phyloP scores from a whole-genome alignment of 805 yeast species.

The Kuraishia piskuri region DNA sequence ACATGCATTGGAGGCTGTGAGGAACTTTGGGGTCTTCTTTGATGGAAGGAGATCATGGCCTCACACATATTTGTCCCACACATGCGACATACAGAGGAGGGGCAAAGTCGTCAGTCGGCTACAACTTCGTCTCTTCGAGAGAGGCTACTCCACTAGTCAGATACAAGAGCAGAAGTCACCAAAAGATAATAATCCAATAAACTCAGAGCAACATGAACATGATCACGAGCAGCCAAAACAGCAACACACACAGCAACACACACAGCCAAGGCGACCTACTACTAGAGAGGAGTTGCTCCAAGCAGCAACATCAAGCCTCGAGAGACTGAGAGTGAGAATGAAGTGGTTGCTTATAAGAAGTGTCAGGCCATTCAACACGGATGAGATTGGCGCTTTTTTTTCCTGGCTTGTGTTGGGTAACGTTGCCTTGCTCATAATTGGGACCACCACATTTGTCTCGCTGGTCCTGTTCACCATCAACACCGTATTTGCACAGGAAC shows the following conservation, averaged over 20 bases:
- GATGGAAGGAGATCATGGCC: too few species aligned
- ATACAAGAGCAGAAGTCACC: background rate
- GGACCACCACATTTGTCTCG: conserved; percentile 90
- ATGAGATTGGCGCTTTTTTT: conserved; percentile 82
- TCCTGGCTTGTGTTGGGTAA: conserved; percentile 92
- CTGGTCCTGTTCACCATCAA: conserved; percentile 67
- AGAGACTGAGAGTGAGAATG: conserved; percentile 22
- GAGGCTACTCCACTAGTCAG: background rate
- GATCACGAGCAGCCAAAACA: background rate
- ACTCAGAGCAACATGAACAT: background rate
- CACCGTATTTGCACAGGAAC: conserved; percentile 83
- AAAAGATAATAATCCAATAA: background rate
- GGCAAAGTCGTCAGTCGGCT: background rate
- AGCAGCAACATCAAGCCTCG: conserved; percentile 6
- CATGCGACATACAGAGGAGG: background rate
- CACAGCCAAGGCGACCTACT: background rate
- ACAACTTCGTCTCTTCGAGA: background rate
- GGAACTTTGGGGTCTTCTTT: too few species aligned
- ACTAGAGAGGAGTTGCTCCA: conserved; percentile 8
- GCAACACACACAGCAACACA: background rate
- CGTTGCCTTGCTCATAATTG: conserved; percentile 66
- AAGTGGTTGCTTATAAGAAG: conserved; percentile 74
- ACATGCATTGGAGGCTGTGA: too few species aligned
- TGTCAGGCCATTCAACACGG: conserved; percentile 79
- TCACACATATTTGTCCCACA: too few species aligned